Conservation (phyloP, 2,329 filamentous ascomycete genomes). For the Colletotrichum sp. region DNA sequence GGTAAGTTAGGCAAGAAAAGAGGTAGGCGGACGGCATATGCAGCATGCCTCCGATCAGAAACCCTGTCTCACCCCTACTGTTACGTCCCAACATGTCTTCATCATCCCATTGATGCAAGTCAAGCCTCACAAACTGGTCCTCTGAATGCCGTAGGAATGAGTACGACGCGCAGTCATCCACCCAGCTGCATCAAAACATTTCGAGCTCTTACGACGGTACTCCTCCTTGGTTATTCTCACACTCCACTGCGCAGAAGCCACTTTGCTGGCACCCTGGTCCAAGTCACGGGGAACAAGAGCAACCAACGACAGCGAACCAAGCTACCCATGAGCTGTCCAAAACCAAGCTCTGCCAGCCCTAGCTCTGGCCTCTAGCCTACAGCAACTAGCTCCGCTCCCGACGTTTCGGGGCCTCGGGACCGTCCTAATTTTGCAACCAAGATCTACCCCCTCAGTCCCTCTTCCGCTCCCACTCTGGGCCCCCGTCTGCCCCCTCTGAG, state of each 20-base stretch:
- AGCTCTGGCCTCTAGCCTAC: not conserved
- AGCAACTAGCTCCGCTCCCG: constrained; percentile 14
- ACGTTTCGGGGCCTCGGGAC: constrained; percentile 11
- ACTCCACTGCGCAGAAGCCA: not conserved
- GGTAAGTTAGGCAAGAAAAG: not conserved
- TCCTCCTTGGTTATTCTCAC: not conserved
- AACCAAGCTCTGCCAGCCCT: not conserved
- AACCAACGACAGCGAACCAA: constrained; percentile 3
- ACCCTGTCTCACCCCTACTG: not conserved
- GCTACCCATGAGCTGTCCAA: not conserved
- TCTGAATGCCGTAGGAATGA: not conserved
- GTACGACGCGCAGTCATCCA: not conserved
- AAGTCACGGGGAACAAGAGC: not conserved
- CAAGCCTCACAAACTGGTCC: not conserved
- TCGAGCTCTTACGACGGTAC: not conserved
- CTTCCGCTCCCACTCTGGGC: not conserved
- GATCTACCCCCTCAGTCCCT: constrained; percentile 11
- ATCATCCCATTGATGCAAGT: not conserved
- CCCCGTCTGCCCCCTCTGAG: not conserved
- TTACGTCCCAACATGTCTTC: not conserved
- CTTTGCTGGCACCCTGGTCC: not conserved
- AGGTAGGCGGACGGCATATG: constrained; percentile 6
- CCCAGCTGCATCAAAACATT: not conserved
- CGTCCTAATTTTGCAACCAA: constrained; percentile 14
- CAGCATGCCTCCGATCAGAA: constrained; percentile 8